phyloP scores from a whole-genome alignment of 2,329 filamentous ascomycete genomes.

The Pleurostoma richardsiae region DNA sequence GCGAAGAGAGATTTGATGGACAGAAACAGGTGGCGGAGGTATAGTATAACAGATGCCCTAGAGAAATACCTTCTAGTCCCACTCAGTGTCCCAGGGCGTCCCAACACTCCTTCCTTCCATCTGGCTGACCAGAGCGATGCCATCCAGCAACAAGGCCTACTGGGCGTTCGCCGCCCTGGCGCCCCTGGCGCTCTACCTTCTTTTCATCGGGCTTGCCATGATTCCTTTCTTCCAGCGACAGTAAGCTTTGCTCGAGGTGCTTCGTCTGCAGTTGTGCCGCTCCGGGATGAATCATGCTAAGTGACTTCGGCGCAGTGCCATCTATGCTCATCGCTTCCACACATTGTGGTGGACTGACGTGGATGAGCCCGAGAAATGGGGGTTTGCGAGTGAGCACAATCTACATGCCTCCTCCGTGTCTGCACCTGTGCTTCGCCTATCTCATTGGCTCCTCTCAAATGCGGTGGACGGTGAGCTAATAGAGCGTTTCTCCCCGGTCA shows the following conservation, averaged over 20 bases:
- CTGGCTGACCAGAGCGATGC: constrained; percentile 5
- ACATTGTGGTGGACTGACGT: constrained; percentile 68
- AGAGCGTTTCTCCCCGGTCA: constrained; percentile 9
- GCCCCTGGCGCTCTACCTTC: constrained; percentile 59
- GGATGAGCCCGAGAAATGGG: constrained; percentile 74
- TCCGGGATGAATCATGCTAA: neutral
- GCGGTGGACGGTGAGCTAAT: neutral
- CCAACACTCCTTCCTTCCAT: no score
- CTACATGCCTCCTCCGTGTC: neutral
- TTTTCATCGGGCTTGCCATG: constrained; percentile 60
- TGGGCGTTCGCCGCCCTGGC: constrained; percentile 44
- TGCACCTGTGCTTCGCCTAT: neutral
- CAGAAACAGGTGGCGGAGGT: no score
- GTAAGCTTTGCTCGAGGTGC: constrained; percentile 47
- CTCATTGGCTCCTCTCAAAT: neutral
- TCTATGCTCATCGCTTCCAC: constrained; percentile 81
- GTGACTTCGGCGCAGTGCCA: constrained; percentile 46
- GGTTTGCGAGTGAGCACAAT: constrained; percentile 66
- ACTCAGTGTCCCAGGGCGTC: no score
- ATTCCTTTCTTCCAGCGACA: constrained; percentile 73
- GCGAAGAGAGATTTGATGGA: no score
- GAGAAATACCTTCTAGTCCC: no score
- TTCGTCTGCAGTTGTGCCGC: no score
- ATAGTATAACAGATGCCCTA: no score
- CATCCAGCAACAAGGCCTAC: constrained; percentile 36